phyloP scores from a whole-genome alignment of 345 rosid species.

The Pistacia atlantica region DNA sequence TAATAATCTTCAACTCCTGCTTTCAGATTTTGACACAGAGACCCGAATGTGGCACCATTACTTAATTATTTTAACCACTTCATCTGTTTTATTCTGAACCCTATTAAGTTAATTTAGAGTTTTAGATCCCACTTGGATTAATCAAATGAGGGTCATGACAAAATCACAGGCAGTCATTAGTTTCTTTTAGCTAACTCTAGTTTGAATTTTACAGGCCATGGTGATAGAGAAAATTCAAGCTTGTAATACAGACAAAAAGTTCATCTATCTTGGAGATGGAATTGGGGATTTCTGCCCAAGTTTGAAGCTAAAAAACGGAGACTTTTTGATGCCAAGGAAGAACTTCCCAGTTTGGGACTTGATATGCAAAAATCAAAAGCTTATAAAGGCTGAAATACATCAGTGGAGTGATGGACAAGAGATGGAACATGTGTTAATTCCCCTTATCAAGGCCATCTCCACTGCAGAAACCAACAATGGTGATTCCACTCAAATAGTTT shows the following conservation, averaged over 20 bases:
- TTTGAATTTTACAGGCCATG: conserved; percentile 40
- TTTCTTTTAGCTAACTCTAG: conserved; percentile 2
- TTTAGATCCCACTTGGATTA: background rate
- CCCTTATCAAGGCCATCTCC: conserved; percentile 23
- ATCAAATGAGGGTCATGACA: background rate
- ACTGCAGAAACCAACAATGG: conserved; percentile 16
- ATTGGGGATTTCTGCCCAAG: conserved; percentile 80
- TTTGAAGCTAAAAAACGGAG: conserved; percentile 56
- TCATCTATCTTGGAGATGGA: conserved; percentile 85
- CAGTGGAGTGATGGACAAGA: conserved; percentile 79
- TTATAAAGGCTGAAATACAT: conserved; percentile 62
- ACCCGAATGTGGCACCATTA: background rate
- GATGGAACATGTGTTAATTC: conserved; percentile 45
- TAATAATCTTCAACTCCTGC: background rate
- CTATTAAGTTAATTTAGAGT: background rate
- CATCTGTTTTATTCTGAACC: background rate
- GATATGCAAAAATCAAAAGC: conserved; percentile 51
- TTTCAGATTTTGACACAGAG: background rate
- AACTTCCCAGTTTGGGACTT: conserved; percentile 81
- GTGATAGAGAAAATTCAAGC: conserved; percentile 72
- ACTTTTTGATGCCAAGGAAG: conserved; percentile 82
- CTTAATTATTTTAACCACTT: background rate
- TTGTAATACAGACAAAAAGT: conserved; percentile 45
- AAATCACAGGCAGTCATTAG: conserved; percentile 10
- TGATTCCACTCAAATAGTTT: conserved; percentile 18